Evolutionary conservation across 106 monocot species (phyloP).

Genomic region (Allium sativum): DNA sequence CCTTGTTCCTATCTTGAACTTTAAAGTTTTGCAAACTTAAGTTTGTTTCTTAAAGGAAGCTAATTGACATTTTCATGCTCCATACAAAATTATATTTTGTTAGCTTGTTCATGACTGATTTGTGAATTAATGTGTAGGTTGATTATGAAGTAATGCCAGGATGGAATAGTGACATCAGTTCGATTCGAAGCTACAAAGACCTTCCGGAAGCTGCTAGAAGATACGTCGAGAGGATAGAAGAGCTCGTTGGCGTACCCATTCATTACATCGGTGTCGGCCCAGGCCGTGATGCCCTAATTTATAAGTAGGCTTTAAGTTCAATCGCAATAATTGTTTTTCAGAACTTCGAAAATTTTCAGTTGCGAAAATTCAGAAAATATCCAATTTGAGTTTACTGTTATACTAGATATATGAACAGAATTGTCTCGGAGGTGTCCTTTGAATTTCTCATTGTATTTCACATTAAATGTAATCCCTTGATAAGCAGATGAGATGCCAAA

Average conservation of each 20-base stretch:
- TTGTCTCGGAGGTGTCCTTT: too few relatives aligned
- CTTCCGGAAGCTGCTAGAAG: conserved; percentile 59
- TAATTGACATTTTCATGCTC: too few relatives aligned
- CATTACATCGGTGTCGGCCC: conserved; percentile 94
- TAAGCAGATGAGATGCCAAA: too few relatives aligned
- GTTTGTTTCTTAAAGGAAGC: too few relatives aligned
- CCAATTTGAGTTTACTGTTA: too few relatives aligned
- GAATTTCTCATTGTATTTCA: too few relatives aligned
- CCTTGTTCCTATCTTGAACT: too few relatives aligned
- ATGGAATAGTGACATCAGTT: conserved; percentile 75
- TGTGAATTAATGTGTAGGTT: conserved; percentile 32
- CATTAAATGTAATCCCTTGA: too few relatives aligned
- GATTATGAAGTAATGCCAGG: conserved; percentile 87
- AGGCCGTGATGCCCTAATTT: conserved; percentile 92
- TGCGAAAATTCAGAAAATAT: too few relatives aligned
- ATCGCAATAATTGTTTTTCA: not conserved
- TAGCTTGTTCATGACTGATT: not conserved
- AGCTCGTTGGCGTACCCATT: conserved; percentile 72
- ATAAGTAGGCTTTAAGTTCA: conserved; percentile 27
- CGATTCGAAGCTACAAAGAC: conserved; percentile 57
- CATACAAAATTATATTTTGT: not conserved
- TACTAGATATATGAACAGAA: too few relatives aligned
- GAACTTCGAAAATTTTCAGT: too few relatives aligned
- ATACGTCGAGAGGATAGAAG: conserved; percentile 88
- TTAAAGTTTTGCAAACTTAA: too few relatives aligned